Evolutionary conservation across 441 rosid genomes (phyloP).

Genomic region (Melastoma candidum): DNA sequence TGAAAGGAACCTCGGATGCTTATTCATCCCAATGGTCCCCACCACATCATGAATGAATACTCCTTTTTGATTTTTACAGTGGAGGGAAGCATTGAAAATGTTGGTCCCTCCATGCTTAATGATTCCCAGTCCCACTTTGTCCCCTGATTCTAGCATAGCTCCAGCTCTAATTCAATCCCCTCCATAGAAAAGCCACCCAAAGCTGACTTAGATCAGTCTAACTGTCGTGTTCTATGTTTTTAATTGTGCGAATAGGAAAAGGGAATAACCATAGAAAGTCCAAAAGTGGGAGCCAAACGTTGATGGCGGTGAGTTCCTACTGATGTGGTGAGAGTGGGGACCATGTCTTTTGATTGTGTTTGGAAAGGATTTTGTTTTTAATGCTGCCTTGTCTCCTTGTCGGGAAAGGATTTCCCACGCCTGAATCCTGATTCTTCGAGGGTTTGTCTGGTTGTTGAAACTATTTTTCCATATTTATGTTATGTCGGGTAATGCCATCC

Average conservation of each 20-base stretch:
- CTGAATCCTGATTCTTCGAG: slow-evolving; percentile 37
- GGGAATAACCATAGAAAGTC: slow-evolving; percentile 35
- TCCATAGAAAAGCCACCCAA: too few species aligned
- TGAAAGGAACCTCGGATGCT: too few species aligned
- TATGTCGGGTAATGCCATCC: slow-evolving; percentile 2
- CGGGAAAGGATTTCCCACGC: slow-evolving; percentile 38
- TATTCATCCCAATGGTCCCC: too few species aligned
- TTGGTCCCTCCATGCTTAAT: too few species aligned
- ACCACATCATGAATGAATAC: too few species aligned
- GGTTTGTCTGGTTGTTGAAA: slow-evolving; percentile 39
- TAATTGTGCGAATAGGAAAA: slow-evolving; percentile 48
- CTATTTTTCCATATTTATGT: slow-evolving; percentile 20
- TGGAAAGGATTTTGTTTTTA: slow-evolving; percentile 25
- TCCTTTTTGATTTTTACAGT: too few species aligned
- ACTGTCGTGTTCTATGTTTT: slow-evolving; percentile 23
- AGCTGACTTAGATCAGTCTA: too few species aligned
- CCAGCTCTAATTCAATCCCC: too few species aligned
- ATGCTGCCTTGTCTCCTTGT: slow-evolving; percentile 38
- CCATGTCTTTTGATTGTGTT: slow-evolving; percentile 40
- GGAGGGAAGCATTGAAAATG: too few species aligned
- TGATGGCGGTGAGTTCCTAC: slow-evolving; percentile 33
- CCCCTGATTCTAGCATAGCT: too few species aligned
- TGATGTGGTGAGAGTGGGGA: slow-evolving; percentile 47
- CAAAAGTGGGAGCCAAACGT: slow-evolving; percentile 29
- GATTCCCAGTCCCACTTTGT: too few species aligned